Base-by-base conservation (phyloP, 129 eudicot species). In the Kitagawia praeruptora region DNA sequence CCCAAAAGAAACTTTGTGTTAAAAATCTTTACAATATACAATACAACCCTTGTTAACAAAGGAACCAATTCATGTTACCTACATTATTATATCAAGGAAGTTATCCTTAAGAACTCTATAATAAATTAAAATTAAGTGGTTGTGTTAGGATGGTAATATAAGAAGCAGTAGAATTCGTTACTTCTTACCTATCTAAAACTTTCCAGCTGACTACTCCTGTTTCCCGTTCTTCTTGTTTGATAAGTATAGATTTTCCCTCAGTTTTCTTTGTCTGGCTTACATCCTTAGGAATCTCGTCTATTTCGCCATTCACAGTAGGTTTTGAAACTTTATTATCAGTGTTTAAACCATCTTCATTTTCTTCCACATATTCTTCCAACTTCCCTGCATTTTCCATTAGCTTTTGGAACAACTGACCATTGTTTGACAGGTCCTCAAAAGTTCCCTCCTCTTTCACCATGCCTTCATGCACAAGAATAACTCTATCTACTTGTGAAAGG, bases 401-500 rank as follows among this genome's bases (percentile, higher is more conserved):
- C 61, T 86, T 92, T 76, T 92, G 97, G 83, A 95, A 95, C 49
- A 90, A 81, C 14, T 39, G 41, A 48, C 99, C 99, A 73, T 89
- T 85, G 70, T 82, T 82, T 34, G 94, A 92, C 77, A 95, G 93
- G 70, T 95, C 89, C 80, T 95, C 99, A 78, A 87, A 92, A 44
- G 97, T 88, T 70, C 99, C 99, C 75, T 92, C 96, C 86, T 95
- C 99, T 87, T 87, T 89, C 70, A 95, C 89, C 87, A 34, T 89
- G 66, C 99, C 97, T 67, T 95, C 96, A 73, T 87, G 91, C 37
- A 95, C 91, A 78, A 95, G 74, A 75, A 95, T 81, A 76, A 95
- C 92, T 84, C 88, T 84, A 84, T 95, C 99, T 53, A 90, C 99
- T 83, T 95, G 96, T 16, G 99, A 88, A 77, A 95, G 99, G 84